phyloP scores from a whole-genome alignment of 2,329 filamentous ascomycete genomes.

The Colletotrichum tabaci region DNA sequence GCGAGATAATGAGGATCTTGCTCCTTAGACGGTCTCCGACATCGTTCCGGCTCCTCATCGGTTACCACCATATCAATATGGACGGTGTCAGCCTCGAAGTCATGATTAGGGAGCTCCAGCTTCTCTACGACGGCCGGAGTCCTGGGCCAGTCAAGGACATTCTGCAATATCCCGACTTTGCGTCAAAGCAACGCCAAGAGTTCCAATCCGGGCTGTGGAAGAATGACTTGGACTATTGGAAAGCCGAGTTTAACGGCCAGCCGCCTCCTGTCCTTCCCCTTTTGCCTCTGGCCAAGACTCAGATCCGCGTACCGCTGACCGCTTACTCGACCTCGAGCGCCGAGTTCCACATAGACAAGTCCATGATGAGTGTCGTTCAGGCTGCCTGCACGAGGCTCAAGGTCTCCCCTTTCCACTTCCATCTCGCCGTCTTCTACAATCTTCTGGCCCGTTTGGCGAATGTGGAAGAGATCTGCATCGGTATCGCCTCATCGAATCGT shows the following conservation, averaged over 20 bases:
- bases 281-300: too few species aligned
- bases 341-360: neutral
- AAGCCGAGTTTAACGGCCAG: too few species aligned
- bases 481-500: slow-evolving; percentile 62
- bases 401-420: slow-evolving; percentile 59
- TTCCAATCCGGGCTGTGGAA: neutral
- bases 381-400: neutral
- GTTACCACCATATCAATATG: slow-evolving; percentile 1
- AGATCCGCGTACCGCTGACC: too few species aligned
- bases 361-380: neutral
- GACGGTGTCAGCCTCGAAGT: slow-evolving; percentile 2
- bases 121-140: neutral
- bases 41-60: neutral
- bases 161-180: neutral
- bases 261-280: too few species aligned
- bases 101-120: neutral
- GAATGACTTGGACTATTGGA: too few species aligned
- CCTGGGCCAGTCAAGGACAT: neutral
- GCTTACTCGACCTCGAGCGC: neutral
- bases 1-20: neutral
- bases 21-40: neutral
- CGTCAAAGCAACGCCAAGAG: neutral
- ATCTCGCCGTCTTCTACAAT: slow-evolving; percentile 54
- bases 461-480: slow-evolving; percentile 60
- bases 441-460: neutral